phyloP scores from a whole-genome alignment of 768 basidiomycete species.

The Boletus sp. region DNA sequence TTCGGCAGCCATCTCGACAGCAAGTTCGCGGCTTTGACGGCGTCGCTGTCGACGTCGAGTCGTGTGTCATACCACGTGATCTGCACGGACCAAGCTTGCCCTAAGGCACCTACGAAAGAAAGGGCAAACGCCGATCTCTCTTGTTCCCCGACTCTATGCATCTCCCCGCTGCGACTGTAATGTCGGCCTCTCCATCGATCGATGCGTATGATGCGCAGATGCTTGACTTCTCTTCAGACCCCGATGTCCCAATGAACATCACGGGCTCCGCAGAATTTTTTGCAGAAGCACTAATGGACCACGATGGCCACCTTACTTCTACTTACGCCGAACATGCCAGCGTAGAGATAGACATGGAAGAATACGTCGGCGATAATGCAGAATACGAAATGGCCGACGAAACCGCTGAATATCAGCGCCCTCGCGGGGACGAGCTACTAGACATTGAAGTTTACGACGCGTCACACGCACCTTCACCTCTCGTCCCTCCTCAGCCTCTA shows the following conservation, averaged over 20 bases:
- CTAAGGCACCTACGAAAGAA: conserved; percentile 14
- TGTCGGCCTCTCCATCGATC: conserved; percentile 33
- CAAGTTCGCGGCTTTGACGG: background rate
- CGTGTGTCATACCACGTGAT: conserved; percentile 21
- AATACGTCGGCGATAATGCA: conserved; percentile 41
- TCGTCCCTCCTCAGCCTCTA: conserved; percentile 11
- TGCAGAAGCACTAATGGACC: conserved; percentile 58
- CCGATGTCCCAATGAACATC: conserved; percentile 59
- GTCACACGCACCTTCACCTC: conserved; percentile 33
- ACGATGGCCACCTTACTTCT: conserved; percentile 39
- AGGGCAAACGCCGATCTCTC: conserved; percentile 16
- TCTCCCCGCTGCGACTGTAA: conserved; percentile 14
- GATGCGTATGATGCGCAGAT: conserved; percentile 63
- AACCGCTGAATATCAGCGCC: conserved; percentile 25
- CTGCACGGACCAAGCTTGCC: conserved; percentile 32
- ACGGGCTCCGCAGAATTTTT: conserved; percentile 44
- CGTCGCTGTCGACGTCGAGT: conserved; percentile 1
- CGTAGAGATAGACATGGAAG: conserved; percentile 68
- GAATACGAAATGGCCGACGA: conserved; percentile 48
- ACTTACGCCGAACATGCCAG: conserved; percentile 35
- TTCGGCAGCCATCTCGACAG: conserved; percentile 16
- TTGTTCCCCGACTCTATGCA: conserved; percentile 15
- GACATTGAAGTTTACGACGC: conserved; percentile 43
- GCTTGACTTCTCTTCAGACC: conserved; percentile 55
- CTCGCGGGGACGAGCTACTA: conserved; percentile 26